A percentile compares a stretch with the other conserved stretches of the same genome.
Evolutionary conservation across 164 flowering plant species (phyloP).

Genomic region (Berberis thunbergii): DNA sequence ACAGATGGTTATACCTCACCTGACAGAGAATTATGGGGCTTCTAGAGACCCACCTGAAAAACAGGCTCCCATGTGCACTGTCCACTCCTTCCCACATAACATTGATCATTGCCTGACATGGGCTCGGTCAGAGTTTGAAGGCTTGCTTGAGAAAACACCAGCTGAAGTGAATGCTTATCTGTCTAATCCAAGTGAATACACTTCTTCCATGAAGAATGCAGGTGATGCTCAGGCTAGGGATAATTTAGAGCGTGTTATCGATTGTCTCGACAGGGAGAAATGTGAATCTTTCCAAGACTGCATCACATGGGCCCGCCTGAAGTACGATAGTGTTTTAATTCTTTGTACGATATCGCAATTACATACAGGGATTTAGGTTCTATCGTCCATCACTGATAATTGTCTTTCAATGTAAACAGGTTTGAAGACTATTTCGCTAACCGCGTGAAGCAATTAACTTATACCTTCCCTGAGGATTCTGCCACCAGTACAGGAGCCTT

Average conservation of each 20-base stretch:
- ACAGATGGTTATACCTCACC: constrained; percentile 85
- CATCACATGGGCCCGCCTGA: constrained; percentile 75
- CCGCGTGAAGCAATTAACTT: constrained; percentile 77
- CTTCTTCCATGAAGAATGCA: constrained; percentile 45
- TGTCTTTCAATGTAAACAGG: constrained; percentile 24
- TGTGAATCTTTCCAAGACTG: constrained; percentile 75
- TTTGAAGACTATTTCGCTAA: constrained; percentile 74
- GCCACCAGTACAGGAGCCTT: constrained; percentile 66
- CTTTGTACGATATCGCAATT: no score
- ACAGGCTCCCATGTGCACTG: constrained; percentile 93
- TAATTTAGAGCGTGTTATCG: constrained; percentile 64
- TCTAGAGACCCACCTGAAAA: constrained; percentile 90
- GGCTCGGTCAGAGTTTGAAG: constrained; percentile 92
- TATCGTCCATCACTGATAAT: background rate
- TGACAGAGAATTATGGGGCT: constrained; percentile 84
- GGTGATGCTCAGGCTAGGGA: constrained; percentile 89
- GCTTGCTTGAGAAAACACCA: constrained; percentile 88
- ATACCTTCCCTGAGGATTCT: constrained; percentile 78
- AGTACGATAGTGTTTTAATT: constrained; percentile 25
- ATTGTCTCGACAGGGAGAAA: constrained; percentile 64
- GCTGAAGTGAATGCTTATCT: constrained; percentile 77
- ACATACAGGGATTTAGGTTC: no score
- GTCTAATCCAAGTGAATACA: constrained; percentile 53
- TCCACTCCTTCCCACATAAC: constrained; percentile 84
- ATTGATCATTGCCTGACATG: constrained; percentile 90